A percentile compares a stretch with the other conserved stretches of the same genome.
These are phyloP conservation scores for Aspergillus neotritici DNA, from an alignment of 2,329 filamentous ascomycete species.

Conservation along the genomic window DNA sequence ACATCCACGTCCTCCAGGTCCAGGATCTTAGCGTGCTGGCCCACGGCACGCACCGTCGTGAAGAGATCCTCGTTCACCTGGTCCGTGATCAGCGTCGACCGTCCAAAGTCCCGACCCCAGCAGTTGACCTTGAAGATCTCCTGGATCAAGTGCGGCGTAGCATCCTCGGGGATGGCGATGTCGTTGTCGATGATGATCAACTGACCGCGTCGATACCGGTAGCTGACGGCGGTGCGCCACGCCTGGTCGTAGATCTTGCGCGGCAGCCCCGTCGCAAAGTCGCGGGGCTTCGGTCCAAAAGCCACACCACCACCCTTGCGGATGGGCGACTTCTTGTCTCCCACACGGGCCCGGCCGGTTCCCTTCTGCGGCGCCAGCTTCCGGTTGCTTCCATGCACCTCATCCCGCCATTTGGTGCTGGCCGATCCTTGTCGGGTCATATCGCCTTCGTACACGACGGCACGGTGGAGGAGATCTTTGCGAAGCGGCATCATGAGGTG, in stretches of 20 bases:
- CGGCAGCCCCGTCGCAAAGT: constrained; percentile 79
- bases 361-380: constrained; percentile 90
- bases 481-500: constrained; percentile 84
- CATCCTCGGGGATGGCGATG: constrained; percentile 55
- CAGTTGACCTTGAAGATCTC: constrained; percentile 65
- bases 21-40: constrained; percentile 63
- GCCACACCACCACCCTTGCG: constrained; percentile 78
- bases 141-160: constrained; percentile 53
- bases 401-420: constrained; percentile 70
- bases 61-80: constrained; percentile 58
- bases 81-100: constrained; percentile 69
- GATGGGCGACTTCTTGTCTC: constrained; percentile 75
- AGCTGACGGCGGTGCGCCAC: constrained; percentile 88
- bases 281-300: constrained; percentile 84
- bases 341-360: constrained; percentile 69
- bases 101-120: constrained; percentile 62
- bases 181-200: constrained; percentile 79
- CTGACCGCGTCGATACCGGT: constrained; percentile 82
- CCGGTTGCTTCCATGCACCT: constrained; percentile 74
- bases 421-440: constrained; percentile 81
- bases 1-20: constrained; percentile 80
- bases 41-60: constrained; percentile 58
- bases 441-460: constrained; percentile 89
- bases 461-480: constrained; percentile 85
- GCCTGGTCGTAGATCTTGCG: constrained; percentile 92